phyloP scores from a whole-genome alignment of 2,329 filamentous ascomycete genomes.

The Sporothrix brasiliensis region DNA sequence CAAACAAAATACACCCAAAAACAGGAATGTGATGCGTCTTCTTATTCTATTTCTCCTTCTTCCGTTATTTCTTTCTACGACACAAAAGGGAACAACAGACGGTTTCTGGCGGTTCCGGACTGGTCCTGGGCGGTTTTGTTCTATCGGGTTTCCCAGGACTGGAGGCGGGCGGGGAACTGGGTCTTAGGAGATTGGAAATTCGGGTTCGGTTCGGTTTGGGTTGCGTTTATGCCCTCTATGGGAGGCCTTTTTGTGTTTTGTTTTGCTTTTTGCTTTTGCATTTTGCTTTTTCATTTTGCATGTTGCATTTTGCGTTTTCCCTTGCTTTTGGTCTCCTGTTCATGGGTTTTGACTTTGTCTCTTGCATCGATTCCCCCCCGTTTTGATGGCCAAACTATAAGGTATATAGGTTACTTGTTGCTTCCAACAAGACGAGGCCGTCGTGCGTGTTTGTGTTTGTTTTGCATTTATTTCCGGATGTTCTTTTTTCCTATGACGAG shows the following conservation, averaged over 20 bases:
- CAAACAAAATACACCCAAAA: background rate
- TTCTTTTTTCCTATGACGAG: conserved; percentile 3
- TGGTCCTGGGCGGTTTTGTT: background rate
- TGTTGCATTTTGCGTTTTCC: conserved; percentile 4
- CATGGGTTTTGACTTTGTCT: conserved; percentile 16
- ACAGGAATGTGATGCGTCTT: background rate
- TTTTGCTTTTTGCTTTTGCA: background rate
- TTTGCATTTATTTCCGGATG: background rate
- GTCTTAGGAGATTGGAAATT: conserved; percentile 19
- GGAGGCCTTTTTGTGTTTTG: background rate
- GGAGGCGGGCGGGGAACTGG: background rate
- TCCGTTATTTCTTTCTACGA: background rate
- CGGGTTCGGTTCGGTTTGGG: conserved; percentile 18
- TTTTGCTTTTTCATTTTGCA: background rate
- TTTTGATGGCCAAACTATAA: background rate
- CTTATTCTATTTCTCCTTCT: background rate
- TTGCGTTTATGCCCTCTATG: background rate
- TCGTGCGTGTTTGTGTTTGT: background rate
- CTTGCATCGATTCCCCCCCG: conserved; percentile 23
- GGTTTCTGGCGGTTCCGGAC: conserved; percentile 12
- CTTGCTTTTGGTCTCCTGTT: background rate
- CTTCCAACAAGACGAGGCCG: background rate
- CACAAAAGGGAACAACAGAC: conserved; percentile 5
- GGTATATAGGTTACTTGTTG: background rate
- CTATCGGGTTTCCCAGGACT: background rate